Base-by-base conservation (phyloP, 116 monocot genomes). In the Zostera marina region DNA sequence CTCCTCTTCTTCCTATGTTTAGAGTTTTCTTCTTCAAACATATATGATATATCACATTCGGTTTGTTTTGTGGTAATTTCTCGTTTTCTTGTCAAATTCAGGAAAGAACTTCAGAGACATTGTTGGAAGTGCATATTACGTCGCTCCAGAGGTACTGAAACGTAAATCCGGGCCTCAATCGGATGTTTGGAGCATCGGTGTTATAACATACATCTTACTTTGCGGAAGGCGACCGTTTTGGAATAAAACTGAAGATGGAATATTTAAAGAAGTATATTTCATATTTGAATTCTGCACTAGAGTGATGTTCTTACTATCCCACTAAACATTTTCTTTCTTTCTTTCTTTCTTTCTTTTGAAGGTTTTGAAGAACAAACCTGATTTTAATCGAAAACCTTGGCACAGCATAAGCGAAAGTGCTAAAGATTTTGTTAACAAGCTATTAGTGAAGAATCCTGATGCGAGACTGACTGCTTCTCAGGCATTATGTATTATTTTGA, bases 161-260 rank as follows among this genome's bases (percentile, higher is more conserved):
- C 74, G 82, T 2, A 81, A 65, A 52, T 94, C 94, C 41, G 94
- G 94, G 12, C 94, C 94, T 23, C 88, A 88, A 57, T 94, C 94
- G n/a, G 94, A 94, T 82, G 94, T 80, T 43, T 94, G 94, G 94
- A 94, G 94, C 54, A 88, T 94, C 68, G 94, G 94, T 8, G 88
- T 94, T 9, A 94, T 94, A 59, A 94, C 88, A 2, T 94, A 94
- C 57, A 88, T 94, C 65, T 73, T 94, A 52, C 88, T 94, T 53
- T 88, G 88, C 58, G 94, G 94, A 60, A 81, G 76, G 51, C 79
- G 84, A 0, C 94, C 94, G 13, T 94, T 94, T 81, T 88, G 84
- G 87, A 79, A 84, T 72, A 79, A 66, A 70, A 88, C 84, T 12
- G 84, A 94, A 48, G 88, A 94, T 64, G 93, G 93, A 54, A 77